A percentile compares a stretch with the other conserved stretches of the same genome.
Evolutionary conservation across 2,329 filamentous ascomycete species (phyloP).

Genomic region (Ophiostoma sp.): DNA sequence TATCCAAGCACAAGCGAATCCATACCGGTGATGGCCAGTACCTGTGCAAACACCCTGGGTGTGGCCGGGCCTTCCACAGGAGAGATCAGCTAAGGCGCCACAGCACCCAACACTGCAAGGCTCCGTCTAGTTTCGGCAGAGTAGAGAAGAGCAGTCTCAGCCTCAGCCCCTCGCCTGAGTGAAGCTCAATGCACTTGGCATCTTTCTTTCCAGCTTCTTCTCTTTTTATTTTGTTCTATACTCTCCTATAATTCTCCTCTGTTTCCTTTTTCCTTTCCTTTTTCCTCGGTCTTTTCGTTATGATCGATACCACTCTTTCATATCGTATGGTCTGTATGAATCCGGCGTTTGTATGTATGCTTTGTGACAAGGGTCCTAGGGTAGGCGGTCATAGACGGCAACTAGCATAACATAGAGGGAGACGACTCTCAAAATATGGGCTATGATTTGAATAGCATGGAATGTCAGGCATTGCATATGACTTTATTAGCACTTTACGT

Average conservation of each 20-base stretch:
- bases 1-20: constrained; percentile 60
- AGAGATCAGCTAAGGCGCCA: constrained; percentile 58
- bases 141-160: constrained; percentile 10
- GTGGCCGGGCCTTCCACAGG: constrained; percentile 53
- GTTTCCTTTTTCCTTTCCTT: not conserved
- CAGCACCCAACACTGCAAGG: constrained; percentile 35
- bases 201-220: not conserved
- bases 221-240: not conserved
- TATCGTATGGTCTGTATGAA: not conserved
- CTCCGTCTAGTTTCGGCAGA: not conserved
- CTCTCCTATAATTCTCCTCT: not conserved
- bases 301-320: not conserved
- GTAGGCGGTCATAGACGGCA: not conserved
- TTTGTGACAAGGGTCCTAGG: not conserved
- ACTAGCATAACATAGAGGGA: not conserved
- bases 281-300: not conserved
- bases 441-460: not conserved
- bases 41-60: constrained; percentile 44
- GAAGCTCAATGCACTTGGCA: not conserved
- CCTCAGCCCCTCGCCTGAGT: not conserved
- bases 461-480: not conserved
- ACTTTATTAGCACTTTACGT: no score
- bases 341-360: not conserved
- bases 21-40: constrained; percentile 51
- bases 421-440: not conserved